Base-by-base conservation (phyloP, 148 eudicot species). In the Persicaria maculosa region DNA sequence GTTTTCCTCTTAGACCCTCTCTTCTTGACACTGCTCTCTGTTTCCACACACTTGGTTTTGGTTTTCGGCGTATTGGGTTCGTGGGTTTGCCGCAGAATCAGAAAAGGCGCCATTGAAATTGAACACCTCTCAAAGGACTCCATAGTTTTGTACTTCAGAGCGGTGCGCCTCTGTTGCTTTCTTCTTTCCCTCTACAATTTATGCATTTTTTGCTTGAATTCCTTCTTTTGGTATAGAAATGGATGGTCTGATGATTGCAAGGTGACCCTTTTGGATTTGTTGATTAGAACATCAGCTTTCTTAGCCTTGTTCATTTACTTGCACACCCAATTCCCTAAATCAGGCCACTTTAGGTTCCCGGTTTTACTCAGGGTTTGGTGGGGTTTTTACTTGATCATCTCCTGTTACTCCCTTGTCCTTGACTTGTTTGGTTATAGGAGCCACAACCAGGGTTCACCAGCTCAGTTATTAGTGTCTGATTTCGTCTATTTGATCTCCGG, bases 301-400 rank as follows among this genome's bases (percentile, higher is more conserved):
- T 53, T 85, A 12, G 47, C 76, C 43, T 53, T 89, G 31, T 83
- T 74, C 71, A 77, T 83, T 78, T 86, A 82, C 50, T 73, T 87
- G 77, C 75, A 80, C 48, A 65, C 65, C 19, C 83, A 80, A 55
- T 75, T 79, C 54, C 44, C 53, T 62, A 74, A 76, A 9, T 76
- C 77, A 44, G 65, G 75, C 75, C 82, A 78, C 50, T 67, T 74
- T 19, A 84, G 77, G 55, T 86, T 88, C 64, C 92, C 94, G 6
- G 4, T 86, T 47, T 71, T 82, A 19, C 74, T 93, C 74, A 93
- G 86, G 78, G 64, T 88, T 43, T 93, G 92, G 97, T 93, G 90
- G 91, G 85, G 79, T 8, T 47, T 83, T 71, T 91, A 87, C 83
- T 79, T 91, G 59, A 67, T 44, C 19, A 50, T 85, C 3, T 89